Evolutionary conservation across 345 rosid species (phyloP), one percentile per base, ranked within the genome.

Genomic region (Excoecaria cochinchinensis): DNA sequence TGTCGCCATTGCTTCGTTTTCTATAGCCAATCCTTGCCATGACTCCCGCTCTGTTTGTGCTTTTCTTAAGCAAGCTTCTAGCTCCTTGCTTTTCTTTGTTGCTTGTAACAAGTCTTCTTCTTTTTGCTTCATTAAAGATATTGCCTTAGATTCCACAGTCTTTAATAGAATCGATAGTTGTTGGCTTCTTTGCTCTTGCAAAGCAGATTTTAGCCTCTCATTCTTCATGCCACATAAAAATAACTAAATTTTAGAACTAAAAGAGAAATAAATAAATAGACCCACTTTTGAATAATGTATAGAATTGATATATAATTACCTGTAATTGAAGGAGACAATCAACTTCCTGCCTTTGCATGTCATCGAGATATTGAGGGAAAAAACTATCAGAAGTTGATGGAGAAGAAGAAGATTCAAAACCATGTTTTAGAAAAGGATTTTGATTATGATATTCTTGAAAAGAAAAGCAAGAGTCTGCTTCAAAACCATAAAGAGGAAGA

Each of bases 21-120:
- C 90, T 1, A 72, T 85, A 0, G 97, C 94, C 56, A 81, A 36
- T 71, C 84, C 87, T 75, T 88, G 90, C 97, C 93, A 92, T 4
- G 85, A 76, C 19, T 81, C 92, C 15, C 67, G 85, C 85, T 90
- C 97, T 75, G 67, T 75, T 78, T 90, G 89, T 44, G 87, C 78
- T 74, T 68, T 92, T 55, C 72, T 77, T 77, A 94, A 64, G 44
- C 84, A 67, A 75, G 76, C 81, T 60, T 94, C 89, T 1, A 92
- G 88, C 69, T 92, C 95, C 80, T 81, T 81, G 63, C 82, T 73
- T 80, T 80, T 87, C 47, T 62, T 87, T 15, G 75, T 71, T 0
- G 91, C 97, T 53, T 74, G 80, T 0, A 84, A 81, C 42, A 94
- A 84, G 72, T 90, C 90, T 67, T 87, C 87, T 38, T 94, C 92